Evolutionary conservation across 371 early-diverging fungal species (phyloP).

Genomic region (Mortierella sp.): DNA sequence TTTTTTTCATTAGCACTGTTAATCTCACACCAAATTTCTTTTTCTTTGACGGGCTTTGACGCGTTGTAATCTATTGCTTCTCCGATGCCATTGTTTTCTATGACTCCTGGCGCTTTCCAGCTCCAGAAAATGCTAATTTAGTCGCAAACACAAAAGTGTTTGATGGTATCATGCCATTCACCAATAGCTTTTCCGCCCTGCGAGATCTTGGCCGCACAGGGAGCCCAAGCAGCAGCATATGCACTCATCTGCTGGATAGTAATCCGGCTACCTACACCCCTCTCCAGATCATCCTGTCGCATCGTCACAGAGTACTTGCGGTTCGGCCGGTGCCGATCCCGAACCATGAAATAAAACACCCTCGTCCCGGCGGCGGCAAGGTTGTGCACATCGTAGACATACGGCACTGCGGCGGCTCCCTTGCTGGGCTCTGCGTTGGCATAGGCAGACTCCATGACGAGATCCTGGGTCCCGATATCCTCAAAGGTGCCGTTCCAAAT

Average conservation of each 20-base stretch:
- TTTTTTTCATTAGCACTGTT: no score
- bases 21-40: no score
- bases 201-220: conserved; percentile 25
- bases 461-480: conserved; percentile 42
- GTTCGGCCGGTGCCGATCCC: conserved; percentile 29
- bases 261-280: conserved; percentile 17
- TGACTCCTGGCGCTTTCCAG: neutral
- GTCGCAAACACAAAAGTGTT: conserved; percentile 48
- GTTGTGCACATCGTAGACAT: neutral
- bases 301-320: conserved; percentile 49
- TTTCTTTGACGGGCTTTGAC: no score
- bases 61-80: neutral
- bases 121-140: neutral
- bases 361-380: conserved; percentile 3
- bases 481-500: conserved; percentile 27
- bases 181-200: conserved; percentile 36
- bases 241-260: conserved; percentile 49
- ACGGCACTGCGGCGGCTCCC: neutral
- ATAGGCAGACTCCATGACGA: conserved; percentile 52
- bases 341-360: conserved; percentile 48
- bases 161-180: conserved; percentile 33
- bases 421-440: conserved; percentile 19
- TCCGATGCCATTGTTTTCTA: neutral
- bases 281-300: conserved; percentile 42
- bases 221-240: conserved; percentile 34